Evolutionary conservation across 352 stramenopile genomes (phyloP), one percentile per base, ranked within the genome.

Genomic region (Thalassiosira tumida): DNA sequence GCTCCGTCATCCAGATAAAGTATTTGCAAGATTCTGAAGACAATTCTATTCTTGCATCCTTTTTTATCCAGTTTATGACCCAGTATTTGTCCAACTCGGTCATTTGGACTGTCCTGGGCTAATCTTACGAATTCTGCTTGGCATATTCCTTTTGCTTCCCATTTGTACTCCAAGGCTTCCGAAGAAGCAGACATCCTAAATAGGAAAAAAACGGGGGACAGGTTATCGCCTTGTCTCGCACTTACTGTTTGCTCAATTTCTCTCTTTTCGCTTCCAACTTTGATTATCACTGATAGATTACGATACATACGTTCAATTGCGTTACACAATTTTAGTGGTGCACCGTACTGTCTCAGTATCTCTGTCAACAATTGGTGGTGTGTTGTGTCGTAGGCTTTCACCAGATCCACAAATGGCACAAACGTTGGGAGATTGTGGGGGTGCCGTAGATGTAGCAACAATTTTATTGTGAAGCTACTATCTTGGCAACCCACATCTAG

Each of bases 361-460:
- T 87, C 31, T 29, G 81, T 33, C 5, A 94, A 17, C 0, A 93
- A 65, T 33, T 62, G 43, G 59, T 93, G 87, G 35, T 91, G 84
- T 14, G 80, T 69, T 43, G 90, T 94, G 65, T 94, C 90, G 65
- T 79, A 93, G 6, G 87, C 86, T 85, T 94, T 94, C 1, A 94
- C 89, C 26, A 94, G 77, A 38, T 94, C 86, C 10, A 84, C 69
- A 81, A 94, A 94, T 0, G 24, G 69, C 13, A 86, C 79, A 33
- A 81, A 83, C 3, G 84, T 83, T 31, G 21, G 31, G 0, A 87
- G 50, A 70, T 89, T 84, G 74, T 93, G 83, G 31, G 92, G 65
- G 14, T 47, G 70, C 1, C 81, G n/a, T 21, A 83, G 43, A 37
- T 92, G 78, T 15, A 94, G 85, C 1, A 88, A 54, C 3, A 79